Base-by-base conservation (phyloP, 108 stramenopile genomes). In the Nannochloropsis oceanica region DNA sequence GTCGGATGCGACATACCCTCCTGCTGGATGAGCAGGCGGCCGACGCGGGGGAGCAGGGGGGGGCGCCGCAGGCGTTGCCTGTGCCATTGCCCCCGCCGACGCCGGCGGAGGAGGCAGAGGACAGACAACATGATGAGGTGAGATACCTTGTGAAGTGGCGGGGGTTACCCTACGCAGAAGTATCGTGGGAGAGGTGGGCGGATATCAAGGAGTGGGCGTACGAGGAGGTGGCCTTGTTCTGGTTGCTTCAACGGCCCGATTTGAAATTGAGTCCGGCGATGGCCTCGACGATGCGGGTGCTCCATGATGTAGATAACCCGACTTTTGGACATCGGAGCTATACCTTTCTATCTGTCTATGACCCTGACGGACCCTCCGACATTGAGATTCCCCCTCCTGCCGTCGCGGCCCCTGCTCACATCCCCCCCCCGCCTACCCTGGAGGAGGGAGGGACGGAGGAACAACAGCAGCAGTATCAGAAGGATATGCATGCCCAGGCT, bases 141-240 rank as follows among this genome's bases (percentile, higher is more conserved):
- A 84, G 88, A 8, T 91, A 91, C 73, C 81, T 91, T 43, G 89
- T 91, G 27, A 91, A 91, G 50, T 91, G 91, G 91, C 34, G 12
- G 43, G 90, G 89, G 5, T 27, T 84, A 25, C 87, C 90, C 42
- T 91, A 91, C 44, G 34, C 85, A 12, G 91, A 89, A 26, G 84
- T 59, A 82, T 89, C 91, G 44, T 91, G 91, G 87, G 91, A 91
- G 86, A 43, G 84, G 12, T 89, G 90, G 79, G 86, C 12, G 18
- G 90, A 91, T 79, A n/a, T 91, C 26, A 43, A 91, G n/a, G 79
- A 86, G 24, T 83, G 80, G 14, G 87, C 83, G 13, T 83, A 84
- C 83, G 87, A 79, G 81, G 26, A 46, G 42, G 18, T 26, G 26
- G 25, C 42, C 12, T 10, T 80, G 20, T 83, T 43, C 22, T 42